These are phyloP conservation scores for Scedosporium dehoogii DNA, from an alignment of 2,329 filamentous ascomycete species.

Conservation along the genomic window DNA sequence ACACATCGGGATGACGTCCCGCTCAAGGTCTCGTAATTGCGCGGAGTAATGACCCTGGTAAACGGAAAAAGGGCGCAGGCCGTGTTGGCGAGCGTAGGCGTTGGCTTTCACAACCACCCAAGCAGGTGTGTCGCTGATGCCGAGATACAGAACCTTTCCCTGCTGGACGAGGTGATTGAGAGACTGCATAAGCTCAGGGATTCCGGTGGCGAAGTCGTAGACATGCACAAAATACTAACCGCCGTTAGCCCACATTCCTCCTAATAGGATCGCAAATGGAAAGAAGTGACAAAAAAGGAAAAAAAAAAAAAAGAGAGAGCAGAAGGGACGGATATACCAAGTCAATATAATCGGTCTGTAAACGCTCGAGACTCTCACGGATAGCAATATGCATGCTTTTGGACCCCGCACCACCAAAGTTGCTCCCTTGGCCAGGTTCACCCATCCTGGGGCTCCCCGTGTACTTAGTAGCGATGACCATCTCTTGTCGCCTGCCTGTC, in stretches of 20 bases:
- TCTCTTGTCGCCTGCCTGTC: conserved; percentile 32
- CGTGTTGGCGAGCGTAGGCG: conserved; percentile 16
- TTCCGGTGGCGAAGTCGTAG: conserved; percentile 16
- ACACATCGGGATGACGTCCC: conserved; percentile 35
- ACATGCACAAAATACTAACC: conserved; percentile 15
- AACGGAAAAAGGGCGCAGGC: conserved; percentile 18
- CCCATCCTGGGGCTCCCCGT: conserved; percentile 27
- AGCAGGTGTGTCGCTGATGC: conserved; percentile 19
- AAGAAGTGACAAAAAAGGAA: conserved; percentile 28
- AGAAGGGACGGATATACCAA: conserved; percentile 8
- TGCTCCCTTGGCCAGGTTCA: conserved; percentile 20
- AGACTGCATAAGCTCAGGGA: conserved; percentile 17
- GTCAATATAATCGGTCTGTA: conserved; percentile 25
- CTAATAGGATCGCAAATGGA: too few relatives aligned
- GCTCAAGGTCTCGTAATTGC: conserved; percentile 27
- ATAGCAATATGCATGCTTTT: conserved; percentile 28
- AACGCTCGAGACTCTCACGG: conserved; percentile 28
- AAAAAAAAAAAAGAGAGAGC: conserved; percentile 19
- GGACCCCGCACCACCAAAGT: conserved; percentile 27
- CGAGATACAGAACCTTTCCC: conserved; percentile 20
- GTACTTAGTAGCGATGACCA: conserved; percentile 39
- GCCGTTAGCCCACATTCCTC: neutral
- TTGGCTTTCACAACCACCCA: conserved; percentile 20
- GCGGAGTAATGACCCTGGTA: conserved; percentile 33
- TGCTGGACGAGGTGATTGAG: conserved; percentile 15